Evolutionary conservation across 257 asterid genomes (phyloP), one percentile per base, ranked within the genome.

Genomic region (Cordia subcordata): DNA sequence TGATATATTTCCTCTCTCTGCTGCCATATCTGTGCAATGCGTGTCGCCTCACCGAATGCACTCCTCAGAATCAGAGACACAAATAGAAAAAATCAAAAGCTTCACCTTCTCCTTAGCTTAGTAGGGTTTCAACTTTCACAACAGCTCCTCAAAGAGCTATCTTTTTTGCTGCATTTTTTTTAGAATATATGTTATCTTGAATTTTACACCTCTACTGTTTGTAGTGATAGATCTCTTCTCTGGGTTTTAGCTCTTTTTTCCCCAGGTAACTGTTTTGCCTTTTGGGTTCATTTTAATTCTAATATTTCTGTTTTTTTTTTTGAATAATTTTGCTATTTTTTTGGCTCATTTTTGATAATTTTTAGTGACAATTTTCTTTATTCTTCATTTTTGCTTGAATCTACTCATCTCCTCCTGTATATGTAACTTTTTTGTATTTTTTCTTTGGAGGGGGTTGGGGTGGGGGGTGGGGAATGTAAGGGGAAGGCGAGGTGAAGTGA

Each of bases 81-180:
- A 10, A 42, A 42, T 3, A 42, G 15, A 4, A 42, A 42, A 42
- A 42, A 3, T 3, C 12, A 42, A 42, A 42, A 42, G 5, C 47
- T 10, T 10, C 4, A 42, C 12, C 44, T 12, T 39, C 44, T 10
- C 47, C 4, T 2, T 42, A 42, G 10, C 47, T 42, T 14, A 27
- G 35, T 49, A 49, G 54, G 57, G 57, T 53, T 53, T 53, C 38
- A 53, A 53, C 16, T 20, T 53, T n/a, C 39, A 20, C 8, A 13
- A 12, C 1, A 10, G 8, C 33, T 21, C 11, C 18, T 1, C n/a
- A 15, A 47, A 8, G 8, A 18, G n/a, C 5, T 22, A 10, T 9
- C 14, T 12, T 42, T 42, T 42, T 42, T 42, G 15, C 47, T 1
- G 16, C 10, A 15, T 47, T 47, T 8, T 21, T 11, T n/a, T n/a